A percentile compares a stretch with the other conserved stretches of the same genome.
These are phyloP conservation scores for Canariomyces notabilis DNA, from an alignment of 2,329 filamentous ascomycete species.

Conservation along the genomic window DNA sequence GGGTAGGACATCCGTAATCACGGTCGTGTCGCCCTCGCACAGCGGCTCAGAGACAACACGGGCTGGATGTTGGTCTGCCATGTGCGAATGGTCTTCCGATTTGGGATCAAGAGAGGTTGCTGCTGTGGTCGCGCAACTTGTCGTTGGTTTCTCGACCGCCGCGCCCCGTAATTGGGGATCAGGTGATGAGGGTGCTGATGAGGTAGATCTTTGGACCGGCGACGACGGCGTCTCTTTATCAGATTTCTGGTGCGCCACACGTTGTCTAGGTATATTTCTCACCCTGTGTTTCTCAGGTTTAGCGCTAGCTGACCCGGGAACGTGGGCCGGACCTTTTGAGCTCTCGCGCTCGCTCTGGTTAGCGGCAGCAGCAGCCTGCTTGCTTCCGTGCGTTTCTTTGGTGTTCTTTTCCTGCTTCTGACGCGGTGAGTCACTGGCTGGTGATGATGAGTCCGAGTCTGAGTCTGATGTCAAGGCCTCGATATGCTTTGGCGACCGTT, in stretches of 20 bases:
- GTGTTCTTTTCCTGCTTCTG: too few relatives aligned
- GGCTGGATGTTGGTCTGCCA: conserved; percentile 10
- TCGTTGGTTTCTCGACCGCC: neutral
- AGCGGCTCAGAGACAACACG: conserved; percentile 45
- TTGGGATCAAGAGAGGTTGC: neutral
- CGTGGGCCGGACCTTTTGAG: conserved; percentile 18
- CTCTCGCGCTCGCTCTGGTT: conserved; percentile 13
- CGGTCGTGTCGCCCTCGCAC: conserved; percentile 74
- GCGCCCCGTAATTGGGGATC: neutral
- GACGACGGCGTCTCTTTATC: conserved; percentile 9
- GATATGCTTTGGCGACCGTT: conserved; percentile 8
- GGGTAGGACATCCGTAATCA: conserved; percentile 67
- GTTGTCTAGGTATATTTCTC: conserved; percentile 6
- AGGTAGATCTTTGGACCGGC: neutral
- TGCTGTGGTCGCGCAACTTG: neutral
- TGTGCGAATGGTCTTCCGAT: conserved; percentile 5
- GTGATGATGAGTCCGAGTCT: conserved; percentile 14
- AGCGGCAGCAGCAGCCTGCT: neutral
- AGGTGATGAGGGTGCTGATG: neutral
- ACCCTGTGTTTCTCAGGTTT: conserved; percentile 18
- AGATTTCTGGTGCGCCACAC: neutral
- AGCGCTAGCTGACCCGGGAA: conserved; percentile 8
- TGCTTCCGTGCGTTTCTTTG: conserved; percentile 14
- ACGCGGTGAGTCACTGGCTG: conserved; percentile 15
- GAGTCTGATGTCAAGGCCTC: conserved; percentile 15